phyloP scores from a whole-genome alignment of 2,329 filamentous ascomycete genomes.

The Fusarium concolor region DNA sequence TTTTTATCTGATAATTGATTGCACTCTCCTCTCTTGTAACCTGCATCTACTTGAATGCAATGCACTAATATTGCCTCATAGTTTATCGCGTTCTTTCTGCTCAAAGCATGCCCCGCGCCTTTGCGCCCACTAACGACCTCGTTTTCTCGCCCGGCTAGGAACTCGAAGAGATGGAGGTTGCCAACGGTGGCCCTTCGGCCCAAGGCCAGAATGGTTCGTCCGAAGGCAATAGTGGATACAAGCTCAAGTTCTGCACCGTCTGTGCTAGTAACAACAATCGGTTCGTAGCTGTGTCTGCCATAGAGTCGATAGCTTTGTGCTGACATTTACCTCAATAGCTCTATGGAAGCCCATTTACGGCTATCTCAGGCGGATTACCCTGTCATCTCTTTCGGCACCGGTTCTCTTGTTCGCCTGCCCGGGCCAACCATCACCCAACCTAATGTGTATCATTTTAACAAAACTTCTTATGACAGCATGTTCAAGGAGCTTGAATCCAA shows the following conservation, averaged over 20 bases:
- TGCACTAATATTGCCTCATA: conserved; percentile 30
- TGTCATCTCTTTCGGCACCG: conserved; percentile 98
- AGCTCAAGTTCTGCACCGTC: conserved; percentile 97
- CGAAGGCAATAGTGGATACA: conserved; percentile 73
- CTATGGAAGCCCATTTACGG: conserved; percentile 96
- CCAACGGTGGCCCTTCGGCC: conserved; percentile 54
- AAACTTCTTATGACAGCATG: conserved; percentile 94
- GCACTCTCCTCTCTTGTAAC: neutral
- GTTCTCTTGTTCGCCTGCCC: conserved; percentile 91
- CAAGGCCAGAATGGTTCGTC: conserved; percentile 56
- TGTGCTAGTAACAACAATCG: conserved; percentile 98
- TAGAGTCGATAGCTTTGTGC: neutral
- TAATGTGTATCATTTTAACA: conserved; percentile 98
- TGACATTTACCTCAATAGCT: conserved; percentile 41
- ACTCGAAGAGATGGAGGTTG: conserved; percentile 54
- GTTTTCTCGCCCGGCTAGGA: conserved; percentile 35
- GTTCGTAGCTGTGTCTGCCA: conserved; percentile 59
- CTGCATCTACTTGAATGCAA: neutral
- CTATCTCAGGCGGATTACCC: conserved; percentile 88
- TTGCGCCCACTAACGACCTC: conserved; percentile 20
- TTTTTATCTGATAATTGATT: conserved; percentile 55
- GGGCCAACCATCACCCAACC: conserved; percentile 92
- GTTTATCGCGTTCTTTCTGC: conserved; percentile 7
- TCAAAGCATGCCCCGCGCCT: conserved; percentile 43
- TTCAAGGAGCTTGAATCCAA: conserved; percentile 90